These are phyloP conservation scores for Protea cynaroides DNA, from an alignment of 164 flowering plant species.

Conservation along the genomic window DNA sequence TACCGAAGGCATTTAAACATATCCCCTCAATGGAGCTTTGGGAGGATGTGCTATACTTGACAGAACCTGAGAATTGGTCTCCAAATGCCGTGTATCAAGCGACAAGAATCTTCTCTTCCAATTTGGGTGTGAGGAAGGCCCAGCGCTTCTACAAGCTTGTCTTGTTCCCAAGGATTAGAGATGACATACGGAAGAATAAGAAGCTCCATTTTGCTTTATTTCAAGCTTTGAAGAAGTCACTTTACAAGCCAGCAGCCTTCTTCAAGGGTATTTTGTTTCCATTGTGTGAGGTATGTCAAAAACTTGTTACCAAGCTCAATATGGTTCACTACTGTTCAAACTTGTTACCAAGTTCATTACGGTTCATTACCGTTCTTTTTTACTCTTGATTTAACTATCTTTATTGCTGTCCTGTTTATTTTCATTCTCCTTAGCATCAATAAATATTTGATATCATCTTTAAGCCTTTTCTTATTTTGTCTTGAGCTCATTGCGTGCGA, in stretches of 20 bases:
- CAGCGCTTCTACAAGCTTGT: slow-evolving; percentile 82
- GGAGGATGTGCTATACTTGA: slow-evolving; percentile 82
- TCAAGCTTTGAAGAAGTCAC: slow-evolving; percentile 74
- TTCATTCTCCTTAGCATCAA: too few species aligned
- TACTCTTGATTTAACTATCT: not conserved
- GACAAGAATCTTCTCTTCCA: slow-evolving; percentile 88
- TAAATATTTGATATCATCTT: too few species aligned
- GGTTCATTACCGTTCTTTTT: not conserved
- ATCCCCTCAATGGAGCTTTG: slow-evolving; percentile 59
- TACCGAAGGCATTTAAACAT: slow-evolving; percentile 86
- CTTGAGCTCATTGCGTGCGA: too few species aligned
- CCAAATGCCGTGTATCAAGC: slow-evolving; percentile 90
- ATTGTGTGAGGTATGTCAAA: slow-evolving; percentile 67
- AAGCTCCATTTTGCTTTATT: slow-evolving; percentile 79
- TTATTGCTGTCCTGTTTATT: too few species aligned
- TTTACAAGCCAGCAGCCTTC: slow-evolving; percentile 95
- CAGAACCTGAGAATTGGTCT: slow-evolving; percentile 97
- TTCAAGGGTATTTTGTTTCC: slow-evolving; percentile 84
- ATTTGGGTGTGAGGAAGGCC: slow-evolving; percentile 62
- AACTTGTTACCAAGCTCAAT: too few species aligned
- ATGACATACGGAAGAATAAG: slow-evolving; percentile 75
- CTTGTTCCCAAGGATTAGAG: slow-evolving; percentile 82
- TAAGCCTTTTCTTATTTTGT: too few species aligned
- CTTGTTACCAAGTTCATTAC: too few species aligned
- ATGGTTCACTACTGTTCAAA: too few species aligned